These are phyloP conservation scores for Neurospora cerealis DNA, from an alignment of 495 filamentous ascomycete species.

Conservation along the genomic window DNA sequence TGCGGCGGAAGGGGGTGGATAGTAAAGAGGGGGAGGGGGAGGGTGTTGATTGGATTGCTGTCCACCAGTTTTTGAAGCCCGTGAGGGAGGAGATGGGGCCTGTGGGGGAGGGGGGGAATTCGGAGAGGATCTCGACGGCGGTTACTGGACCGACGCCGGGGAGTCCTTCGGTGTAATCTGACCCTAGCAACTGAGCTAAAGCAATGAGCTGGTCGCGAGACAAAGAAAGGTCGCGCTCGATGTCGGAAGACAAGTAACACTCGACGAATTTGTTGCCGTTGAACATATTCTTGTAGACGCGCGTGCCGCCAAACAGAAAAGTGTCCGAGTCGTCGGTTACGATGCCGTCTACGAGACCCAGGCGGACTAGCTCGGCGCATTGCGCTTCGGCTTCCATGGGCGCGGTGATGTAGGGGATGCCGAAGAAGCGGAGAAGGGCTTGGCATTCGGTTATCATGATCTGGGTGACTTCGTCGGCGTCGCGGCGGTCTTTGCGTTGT, in stretches of 20 bases:
- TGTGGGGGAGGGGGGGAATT: conserved; percentile 47
- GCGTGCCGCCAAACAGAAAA: conserved; percentile 93
- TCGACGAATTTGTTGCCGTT: conserved; percentile 95
- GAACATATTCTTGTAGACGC: conserved; percentile 99
- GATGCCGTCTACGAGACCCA: conserved; percentile 90
- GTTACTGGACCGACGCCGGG: conserved; percentile 87
- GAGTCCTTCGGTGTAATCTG: conserved; percentile 88
- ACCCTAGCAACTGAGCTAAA: too few species aligned
- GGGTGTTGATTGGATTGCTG: conserved; percentile 58
- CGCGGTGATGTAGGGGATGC: conserved; percentile 90
- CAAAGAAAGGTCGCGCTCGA: conserved; percentile 83
- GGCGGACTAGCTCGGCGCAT: conserved; percentile 77
- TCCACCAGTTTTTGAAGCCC: conserved; percentile 83
- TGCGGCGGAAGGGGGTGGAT: conserved; percentile 58
- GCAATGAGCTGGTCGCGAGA: conserved; percentile 73
- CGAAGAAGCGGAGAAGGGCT: conserved; percentile 79
- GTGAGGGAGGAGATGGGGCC: conserved; percentile 31
- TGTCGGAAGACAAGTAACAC: conserved; percentile 80
- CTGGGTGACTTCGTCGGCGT: conserved; percentile 90
- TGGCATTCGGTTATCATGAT: conserved; percentile 95
- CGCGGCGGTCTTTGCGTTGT: conserved; percentile 89
- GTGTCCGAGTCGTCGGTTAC: conserved; percentile 97
- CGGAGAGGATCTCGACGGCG: conserved; percentile 84
- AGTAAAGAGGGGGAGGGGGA: conserved; percentile 25
- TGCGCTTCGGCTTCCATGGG: conserved; percentile 99